Base-by-base conservation (phyloP, 2,329 filamentous ascomycete species). In the Trichoderma cornu-damae region DNA sequence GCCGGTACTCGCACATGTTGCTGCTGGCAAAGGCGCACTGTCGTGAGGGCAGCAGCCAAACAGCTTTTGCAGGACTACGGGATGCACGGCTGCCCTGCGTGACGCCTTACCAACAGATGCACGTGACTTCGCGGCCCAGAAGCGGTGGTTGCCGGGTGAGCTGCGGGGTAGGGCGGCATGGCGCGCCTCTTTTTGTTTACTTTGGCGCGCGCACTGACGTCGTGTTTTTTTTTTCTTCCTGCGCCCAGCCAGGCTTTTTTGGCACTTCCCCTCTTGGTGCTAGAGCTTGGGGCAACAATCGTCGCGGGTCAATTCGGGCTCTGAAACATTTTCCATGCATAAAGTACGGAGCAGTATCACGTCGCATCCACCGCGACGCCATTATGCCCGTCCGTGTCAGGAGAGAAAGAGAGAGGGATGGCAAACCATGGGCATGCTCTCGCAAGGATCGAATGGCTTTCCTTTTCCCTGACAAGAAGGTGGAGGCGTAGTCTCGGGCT, bases 241-340 rank as follows among this genome's bases (percentile, higher is more conserved):
- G 22, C n/a, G 20, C 16, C 44, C 30, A n/a, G 11, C 24, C 24
- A 12, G 12, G 14, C 18, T 38, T 16, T 9, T 28, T 22, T 30
- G 8, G 35, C 32, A 9, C 20, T 47, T 38, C 22, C 20, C 28
- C 58, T 38, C 52, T 18, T 35, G 24, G 18, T 2, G 22, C 35
- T 16, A 37, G 35, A 49, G 50, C 32, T 35, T 30, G 6, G n/a
- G 43, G 35, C 53, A 37, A 55, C 61, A n/a, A 58, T 46, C 44
- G n/a, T 40, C 50, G 40, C 47, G 54, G 43, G 58, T 18, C 65
- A 64, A 60, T 60, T 63, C 55, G 38, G 38, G 48, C 58, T 64
- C 61, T 67, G 64, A 67, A 65, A 69, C 66, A 53, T 12, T 59
- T 52, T 58, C 62, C 53, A 64, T 66, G 66, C 61, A 63, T 60